These are phyloP conservation scores for Macroventuria anomochaeta DNA, from an alignment of 2,329 filamentous ascomycete species.

Conservation along the genomic window DNA sequence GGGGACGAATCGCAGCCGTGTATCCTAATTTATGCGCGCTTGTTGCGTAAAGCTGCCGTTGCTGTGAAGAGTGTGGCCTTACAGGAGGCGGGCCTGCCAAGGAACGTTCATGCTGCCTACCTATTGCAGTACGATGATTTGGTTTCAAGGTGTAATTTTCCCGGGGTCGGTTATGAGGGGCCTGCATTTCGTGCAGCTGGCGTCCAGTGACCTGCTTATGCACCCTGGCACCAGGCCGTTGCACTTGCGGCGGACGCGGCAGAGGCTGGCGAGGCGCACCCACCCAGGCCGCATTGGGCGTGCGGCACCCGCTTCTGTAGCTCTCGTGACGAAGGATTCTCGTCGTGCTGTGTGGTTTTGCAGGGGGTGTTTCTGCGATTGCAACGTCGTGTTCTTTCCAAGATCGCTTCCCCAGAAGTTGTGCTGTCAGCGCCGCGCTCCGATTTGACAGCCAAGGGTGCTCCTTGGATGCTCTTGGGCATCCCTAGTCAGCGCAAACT, in stretches of 20 bases:
- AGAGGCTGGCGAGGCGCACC: slow-evolving; percentile 11
- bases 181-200: not conserved
- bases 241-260: slow-evolving; percentile 14
- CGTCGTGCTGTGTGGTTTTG: not conserved
- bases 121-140: slow-evolving; percentile 1
- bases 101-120: slow-evolving; percentile 3
- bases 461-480: slow-evolving; percentile 14
- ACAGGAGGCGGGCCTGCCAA: slow-evolving; percentile 1
- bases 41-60: not conserved
- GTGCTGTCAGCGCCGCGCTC: not conserved
- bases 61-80: not conserved
- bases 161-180: slow-evolving; percentile 9
- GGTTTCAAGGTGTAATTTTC: slow-evolving; percentile 13
- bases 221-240: slow-evolving; percentile 11
- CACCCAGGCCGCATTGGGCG: slow-evolving; percentile 2
- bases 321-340: slow-evolving; percentile 13
- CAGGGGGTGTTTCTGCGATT: not conserved
- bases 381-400: slow-evolving; percentile 1
- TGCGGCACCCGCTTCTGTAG: slow-evolving; percentile 3
- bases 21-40: not conserved
- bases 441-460: slow-evolving; percentile 20
- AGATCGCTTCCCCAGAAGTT: slow-evolving; percentile 16
- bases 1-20: slow-evolving; percentile 2
- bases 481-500: not conserved
- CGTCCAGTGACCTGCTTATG: not conserved